Base-by-base conservation (phyloP, 2,329 filamentous ascomycete species). In the Colletotrichum eremochloae region DNA sequence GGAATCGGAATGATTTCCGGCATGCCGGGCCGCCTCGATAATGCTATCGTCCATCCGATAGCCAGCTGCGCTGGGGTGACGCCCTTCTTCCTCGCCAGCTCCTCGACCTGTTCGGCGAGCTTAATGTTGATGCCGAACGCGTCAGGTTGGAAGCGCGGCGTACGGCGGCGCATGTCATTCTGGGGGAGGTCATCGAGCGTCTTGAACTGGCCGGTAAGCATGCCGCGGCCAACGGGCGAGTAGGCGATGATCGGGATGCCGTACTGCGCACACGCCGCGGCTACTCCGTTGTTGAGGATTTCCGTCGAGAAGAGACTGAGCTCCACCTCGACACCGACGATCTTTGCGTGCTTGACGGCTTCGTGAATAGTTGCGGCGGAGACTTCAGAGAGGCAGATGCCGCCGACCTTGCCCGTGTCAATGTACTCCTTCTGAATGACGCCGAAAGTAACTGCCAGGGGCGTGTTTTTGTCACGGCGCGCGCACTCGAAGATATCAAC, bases 161-260 rank as follows among this genome's bases (percentile, higher is more conserved):
- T 77, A 24, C 75, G 64, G 29, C 80, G 82, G 31, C 86, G 80
- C 52, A 83, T 76, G 77, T 90, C 87, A 48, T 84, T 83, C 57
- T 88, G 81, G 3, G 86, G 85, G 48, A 93, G 81, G 75, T 93
- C 91, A 1, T 87, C 81, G 15, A 74, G 63, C 18, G 81, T 84
- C 77, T 86, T 87, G 80, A 90, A 82, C 73, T 86, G 79, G 8
- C 89, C 89, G 0, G 88, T 88, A 67, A 92, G 79, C 67, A 87
- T 33, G 1, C 87, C 86, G 36, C 88, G 84, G 5, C 92, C 91
- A 0, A 95, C 84, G 1, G 93, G 93, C 56, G 91, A 92, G 81
- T 94, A 95, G 0, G 91, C 92, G 46, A 94, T 81, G 60, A 95
- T 82, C 0, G 92, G 91, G 72, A 96, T 94, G 58, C 85, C 83